Base-by-base conservation (phyloP, 371 early-diverging fungal genomes). In the Mortierella sp. region DNA sequence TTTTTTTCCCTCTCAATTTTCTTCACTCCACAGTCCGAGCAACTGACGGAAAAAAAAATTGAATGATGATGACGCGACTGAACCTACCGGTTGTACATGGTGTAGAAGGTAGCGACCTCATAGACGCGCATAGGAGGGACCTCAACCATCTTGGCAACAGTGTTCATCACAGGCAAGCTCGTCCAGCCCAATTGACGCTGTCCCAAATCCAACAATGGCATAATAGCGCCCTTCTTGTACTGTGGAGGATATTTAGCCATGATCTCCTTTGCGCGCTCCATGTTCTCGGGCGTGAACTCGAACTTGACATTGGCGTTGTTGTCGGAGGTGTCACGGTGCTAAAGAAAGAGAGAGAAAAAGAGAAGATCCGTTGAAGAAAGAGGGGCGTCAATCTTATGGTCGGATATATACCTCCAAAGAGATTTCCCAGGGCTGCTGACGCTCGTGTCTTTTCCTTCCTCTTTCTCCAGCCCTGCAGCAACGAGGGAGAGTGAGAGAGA, bases 71-170 rank as follows among this genome's bases (percentile, higher is more conserved):
- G 26, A 21, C 37, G 9, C 37, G 30, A 26, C 57, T 56, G 30
- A 47, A 65, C 70, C 55, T 81, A 93, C 95, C 95, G 90, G 89
- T 98, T 98, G 87, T 92, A 99, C 99, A 99, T 98, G 72, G 99
- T 98, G 83, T 98, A 98, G 85, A 98, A 98, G 44, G 98, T 97
- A 29, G 99, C 99, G n/a, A 99, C 99, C 84, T 99, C 98, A 83
- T 98, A 98, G 53, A 99, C 98, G 70, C 99, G 93, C 97, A 99
- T 98, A 30, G 98, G 98, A 47, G 98, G 97, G 7, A 98, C 92
- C 75, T 98, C 97, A 45, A 97, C 85, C 64, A 97, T 75, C 82
- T 94, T 90, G 57, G 99, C 98, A 63, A 99, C 95, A 72, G 96
- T 89, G 84, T 99, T 97, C 99, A 99, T 99, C 48, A 96, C 97